Base-by-base conservation (phyloP, 352 stramenopile species). In the Pythium aquatile region DNA sequence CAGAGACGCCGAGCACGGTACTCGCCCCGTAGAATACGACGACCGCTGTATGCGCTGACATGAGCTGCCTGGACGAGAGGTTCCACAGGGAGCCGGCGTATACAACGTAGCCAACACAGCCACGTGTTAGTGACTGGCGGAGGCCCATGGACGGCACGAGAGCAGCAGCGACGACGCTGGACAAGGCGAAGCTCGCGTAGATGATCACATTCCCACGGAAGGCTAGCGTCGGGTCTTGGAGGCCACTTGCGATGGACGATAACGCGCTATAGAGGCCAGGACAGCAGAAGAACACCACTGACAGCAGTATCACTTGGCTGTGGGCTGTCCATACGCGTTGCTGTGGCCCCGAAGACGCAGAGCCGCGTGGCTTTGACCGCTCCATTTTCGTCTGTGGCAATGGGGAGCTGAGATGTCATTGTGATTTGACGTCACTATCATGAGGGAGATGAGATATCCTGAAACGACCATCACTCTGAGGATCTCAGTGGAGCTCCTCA, bases 151-250 rank as follows among this genome's bases (percentile, higher is more conserved):
- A 65, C 54, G 83, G 80, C 32, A 85, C 73, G 30, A 91, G 46
- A 11, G 52, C 68, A 0, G 74, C 75, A 30, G 73, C 70, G 40
- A 87, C 24, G 32, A 90, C 65, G 62, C 81, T 86, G 20, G 64
- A 79, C 35, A 80, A 14, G 0, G 85, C 78, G 65, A 95, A 95
- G 52, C 64, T 77, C 17, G 73, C 29, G 66, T 91, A 93, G 26
- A 93, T 61, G 29, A 86, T 35, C 26, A 70, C 67, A 32, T 78
- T 85, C 20, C 73, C 73, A 1, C 61, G 47, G 63, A 77, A 85
- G 26, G 76, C 75, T 3, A 85, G 42, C 4, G 70, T 69, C 55
- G 70, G 32, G 30, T 87, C 66, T 20, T 72, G 42, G n/a, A 82
- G 63, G 0, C 76, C 78, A 32, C 65, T 69, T 1, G 74, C 75